Percentiles rank a stretch among this genome's conserved stretches.
phyloP scores from a whole-genome alignment of 2,329 filamentous ascomycete species.

The Thermothelomyces thermophilus region DNA sequence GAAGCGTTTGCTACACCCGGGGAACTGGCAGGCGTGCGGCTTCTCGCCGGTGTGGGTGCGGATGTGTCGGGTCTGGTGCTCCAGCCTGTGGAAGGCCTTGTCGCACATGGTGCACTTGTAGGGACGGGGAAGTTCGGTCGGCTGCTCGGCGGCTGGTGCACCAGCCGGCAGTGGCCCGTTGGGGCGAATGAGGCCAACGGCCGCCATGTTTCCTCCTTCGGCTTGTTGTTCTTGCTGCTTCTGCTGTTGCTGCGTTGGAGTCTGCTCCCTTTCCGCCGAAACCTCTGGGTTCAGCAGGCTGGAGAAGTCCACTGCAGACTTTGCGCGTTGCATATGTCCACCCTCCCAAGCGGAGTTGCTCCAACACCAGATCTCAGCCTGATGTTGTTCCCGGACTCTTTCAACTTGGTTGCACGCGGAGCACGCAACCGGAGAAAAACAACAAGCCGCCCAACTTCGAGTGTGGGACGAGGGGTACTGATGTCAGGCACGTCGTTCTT shows the following conservation, averaged over 20 bases:
- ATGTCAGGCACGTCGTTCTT: background rate
- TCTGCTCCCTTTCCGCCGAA: constrained; percentile 20
- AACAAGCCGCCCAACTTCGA: too few species aligned
- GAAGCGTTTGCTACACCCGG: constrained; percentile 94
- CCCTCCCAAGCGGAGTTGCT: constrained; percentile 22
- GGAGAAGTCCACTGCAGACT: constrained; percentile 67
- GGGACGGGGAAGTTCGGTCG: constrained; percentile 75
- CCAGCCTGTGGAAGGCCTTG: constrained; percentile 95
- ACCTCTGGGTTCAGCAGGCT: constrained; percentile 62
- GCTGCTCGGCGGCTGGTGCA: constrained; percentile 54
- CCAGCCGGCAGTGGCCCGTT: constrained; percentile 53
- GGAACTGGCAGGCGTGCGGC: constrained; percentile 91
- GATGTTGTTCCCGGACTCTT: constrained; percentile 10
- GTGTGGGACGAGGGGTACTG: too few species aligned
- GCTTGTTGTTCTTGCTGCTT: constrained; percentile 26
- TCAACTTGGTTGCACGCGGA: constrained; percentile 19
- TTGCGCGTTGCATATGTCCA: constrained; percentile 69
- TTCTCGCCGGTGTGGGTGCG: constrained; percentile 97
- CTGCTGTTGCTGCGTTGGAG: constrained; percentile 23
- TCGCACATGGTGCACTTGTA: constrained; percentile 99
- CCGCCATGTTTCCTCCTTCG: constrained; percentile 33
- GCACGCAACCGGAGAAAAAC: constrained; percentile 17
- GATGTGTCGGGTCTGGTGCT: constrained; percentile 89
- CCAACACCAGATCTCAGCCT: constrained; percentile 6
- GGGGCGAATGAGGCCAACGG: constrained; percentile 52